Evolutionary conservation across 805 yeast genomes (phyloP).

Genomic region (Suhomyces faveliae): DNA sequence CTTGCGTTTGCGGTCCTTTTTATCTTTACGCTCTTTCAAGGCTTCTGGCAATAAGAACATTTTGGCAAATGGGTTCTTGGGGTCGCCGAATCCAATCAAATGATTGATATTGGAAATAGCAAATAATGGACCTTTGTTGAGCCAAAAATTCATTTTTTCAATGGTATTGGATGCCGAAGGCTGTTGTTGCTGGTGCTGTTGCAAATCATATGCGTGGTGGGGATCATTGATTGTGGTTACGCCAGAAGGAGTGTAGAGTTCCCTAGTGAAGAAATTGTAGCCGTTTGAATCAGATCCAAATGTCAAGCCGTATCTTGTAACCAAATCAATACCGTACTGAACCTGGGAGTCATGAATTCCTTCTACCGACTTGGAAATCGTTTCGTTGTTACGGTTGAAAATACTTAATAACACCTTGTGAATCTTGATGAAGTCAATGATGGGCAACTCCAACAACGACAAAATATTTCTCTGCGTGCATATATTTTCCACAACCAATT

Average conservation of each 20-base stretch:
- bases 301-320: constrained; percentile 61
- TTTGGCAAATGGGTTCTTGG: constrained; percentile 72
- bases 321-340: constrained; percentile 57
- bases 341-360: constrained; percentile 44
- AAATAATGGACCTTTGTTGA: constrained; percentile 70
- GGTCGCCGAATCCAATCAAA: constrained; percentile 74
- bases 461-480: constrained; percentile 61
- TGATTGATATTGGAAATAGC: constrained; percentile 76
- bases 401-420: constrained; percentile 66
- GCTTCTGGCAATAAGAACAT: constrained; percentile 71
- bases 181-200: constrained; percentile 21
- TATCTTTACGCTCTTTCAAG: constrained; percentile 66
- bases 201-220: constrained; percentile 33
- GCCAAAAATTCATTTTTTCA: constrained; percentile 67
- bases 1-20: constrained; percentile 63
- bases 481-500: constrained; percentile 76
- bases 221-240: constrained; percentile 29
- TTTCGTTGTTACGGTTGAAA: constrained; percentile 11
- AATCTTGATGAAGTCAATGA: constrained; percentile 61
- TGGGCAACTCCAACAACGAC: constrained; percentile 58
- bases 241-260: constrained; percentile 34
- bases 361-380: constrained; percentile 17
- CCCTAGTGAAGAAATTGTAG: constrained; percentile 56
- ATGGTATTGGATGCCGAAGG: constrained; percentile 26
- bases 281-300: constrained; percentile 68